These are phyloP conservation scores for Sedum album DNA, from an alignment of 164 flowering plant species.

Conservation along the genomic window DNA sequence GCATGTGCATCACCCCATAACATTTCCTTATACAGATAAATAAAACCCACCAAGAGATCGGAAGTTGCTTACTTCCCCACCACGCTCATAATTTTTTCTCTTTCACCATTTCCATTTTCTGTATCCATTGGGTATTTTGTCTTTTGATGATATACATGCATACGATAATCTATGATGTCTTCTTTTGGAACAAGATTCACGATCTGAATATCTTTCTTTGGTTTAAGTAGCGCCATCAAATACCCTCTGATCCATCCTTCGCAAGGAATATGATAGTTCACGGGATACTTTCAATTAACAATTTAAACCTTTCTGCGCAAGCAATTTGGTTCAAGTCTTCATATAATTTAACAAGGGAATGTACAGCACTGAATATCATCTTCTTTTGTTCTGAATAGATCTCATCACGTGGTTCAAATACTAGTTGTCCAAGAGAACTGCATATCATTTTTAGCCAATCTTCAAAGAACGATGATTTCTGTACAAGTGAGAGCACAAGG, in stretches of 20 bases:
- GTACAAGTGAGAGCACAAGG: constrained; percentile 6
- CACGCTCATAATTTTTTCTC: neutral
- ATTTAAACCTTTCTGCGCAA: constrained; percentile 40
- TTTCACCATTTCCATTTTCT: too few relatives aligned
- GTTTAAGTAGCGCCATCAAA: neutral
- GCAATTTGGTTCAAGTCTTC: constrained; percentile 25
- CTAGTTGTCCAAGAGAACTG: constrained; percentile 30
- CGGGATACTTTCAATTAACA: constrained; percentile 21
- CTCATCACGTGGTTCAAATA: constrained; percentile 15
- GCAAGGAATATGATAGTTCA: constrained; percentile 7
- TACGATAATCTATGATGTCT: neutral
- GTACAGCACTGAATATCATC: constrained; percentile 40
- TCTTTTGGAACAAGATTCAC: neutral
- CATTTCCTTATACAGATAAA: too few relatives aligned
- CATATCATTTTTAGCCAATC: constrained; percentile 55
- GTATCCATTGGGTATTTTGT: neutral
- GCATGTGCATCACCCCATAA: too few relatives aligned
- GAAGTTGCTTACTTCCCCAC: too few relatives aligned
- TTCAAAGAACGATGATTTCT: constrained; percentile 75
- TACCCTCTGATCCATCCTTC: neutral
- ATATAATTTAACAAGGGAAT: constrained; percentile 47
- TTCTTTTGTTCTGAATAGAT: constrained; percentile 30
- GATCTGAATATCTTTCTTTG: neutral
- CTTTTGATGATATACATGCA: too few relatives aligned
- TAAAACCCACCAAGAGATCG: too few relatives aligned